Evolutionary conservation across 129 eudicot genomes (phyloP).

Genomic region (Tanacetum coccineum): DNA sequence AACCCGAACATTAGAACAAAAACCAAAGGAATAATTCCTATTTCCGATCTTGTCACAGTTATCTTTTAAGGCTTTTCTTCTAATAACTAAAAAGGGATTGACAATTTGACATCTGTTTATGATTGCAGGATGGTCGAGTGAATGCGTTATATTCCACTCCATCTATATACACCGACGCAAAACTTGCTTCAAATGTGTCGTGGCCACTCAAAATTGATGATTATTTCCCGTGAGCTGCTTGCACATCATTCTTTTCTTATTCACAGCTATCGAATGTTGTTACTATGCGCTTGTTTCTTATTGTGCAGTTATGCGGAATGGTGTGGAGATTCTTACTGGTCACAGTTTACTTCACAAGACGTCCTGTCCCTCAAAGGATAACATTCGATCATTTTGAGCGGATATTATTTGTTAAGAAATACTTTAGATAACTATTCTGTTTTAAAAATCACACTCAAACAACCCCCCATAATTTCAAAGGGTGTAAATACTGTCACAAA

Average conservation of each 20-base stretch:
- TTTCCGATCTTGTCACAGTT: not conserved
- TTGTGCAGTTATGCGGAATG: constrained; percentile 71
- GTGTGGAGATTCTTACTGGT: constrained; percentile 67
- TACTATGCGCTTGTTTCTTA: constrained; percentile 8
- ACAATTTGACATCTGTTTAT: constrained; percentile 1
- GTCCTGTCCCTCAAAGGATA: constrained; percentile 83
- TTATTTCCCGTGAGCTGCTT: constrained; percentile 71
- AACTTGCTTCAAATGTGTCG: constrained; percentile 54
- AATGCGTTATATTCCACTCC: constrained; percentile 91
- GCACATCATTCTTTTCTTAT: not conserved
- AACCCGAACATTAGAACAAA: too few species aligned
- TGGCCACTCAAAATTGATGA: constrained; percentile 89
- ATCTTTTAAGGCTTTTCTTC: not conserved
- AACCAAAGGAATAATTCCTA: constrained; percentile 46
- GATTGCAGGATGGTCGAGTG: constrained; percentile 85
- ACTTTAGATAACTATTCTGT: too few species aligned
- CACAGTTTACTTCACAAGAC: constrained; percentile 86
- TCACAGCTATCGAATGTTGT: constrained; percentile 1
- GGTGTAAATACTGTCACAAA: too few species aligned
- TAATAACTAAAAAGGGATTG: too few species aligned
- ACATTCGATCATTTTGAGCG: constrained; percentile 77
- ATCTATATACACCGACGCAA: constrained; percentile 80
- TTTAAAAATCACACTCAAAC: not conserved
- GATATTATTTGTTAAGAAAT: constrained; percentile 68
- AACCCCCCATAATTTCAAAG: too few species aligned